Evolutionary conservation across 2,329 filamentous ascomycete genomes (phyloP).

Genomic region (Nemania sp.): DNA sequence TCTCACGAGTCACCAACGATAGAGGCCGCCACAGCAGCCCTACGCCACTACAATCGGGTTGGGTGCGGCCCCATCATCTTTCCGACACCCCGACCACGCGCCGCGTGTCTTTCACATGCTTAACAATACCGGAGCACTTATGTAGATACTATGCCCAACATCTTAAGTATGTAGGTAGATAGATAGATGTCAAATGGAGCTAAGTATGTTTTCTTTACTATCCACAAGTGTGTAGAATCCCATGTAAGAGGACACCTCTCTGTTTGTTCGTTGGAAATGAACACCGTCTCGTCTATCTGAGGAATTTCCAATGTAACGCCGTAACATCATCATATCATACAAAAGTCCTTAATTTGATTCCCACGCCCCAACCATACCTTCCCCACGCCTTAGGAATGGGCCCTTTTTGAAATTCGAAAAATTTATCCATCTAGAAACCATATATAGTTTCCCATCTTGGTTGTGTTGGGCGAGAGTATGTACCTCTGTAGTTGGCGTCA

Average conservation of each 20-base stretch:
- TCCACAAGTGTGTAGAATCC: no score
- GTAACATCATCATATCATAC: slow-evolving; percentile 9
- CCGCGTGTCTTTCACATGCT: slow-evolving; percentile 10
- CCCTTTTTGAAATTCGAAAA: neutral
- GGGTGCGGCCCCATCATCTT: slow-evolving; percentile 18
- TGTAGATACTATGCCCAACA: no score
- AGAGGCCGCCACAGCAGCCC: neutral
- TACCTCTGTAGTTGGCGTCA: slow-evolving; percentile 28
- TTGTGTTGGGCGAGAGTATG: neutral
- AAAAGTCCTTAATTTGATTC: neutral
- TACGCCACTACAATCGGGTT: neutral
- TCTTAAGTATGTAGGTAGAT: no score
- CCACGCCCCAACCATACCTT: neutral
- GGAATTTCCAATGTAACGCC: neutral
- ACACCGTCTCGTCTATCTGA: no score
- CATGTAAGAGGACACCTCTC: no score
- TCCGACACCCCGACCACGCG: slow-evolving; percentile 13
- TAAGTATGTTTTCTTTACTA: no score
- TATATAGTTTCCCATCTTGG: neutral
- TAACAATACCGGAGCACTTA: neutral
- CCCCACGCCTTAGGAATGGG: neutral
- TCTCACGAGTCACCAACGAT: no score
- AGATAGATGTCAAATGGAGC: no score
- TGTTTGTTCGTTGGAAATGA: no score
- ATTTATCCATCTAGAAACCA: neutral